Evolutionary conservation across 2,329 filamentous ascomycete genomes (phyloP).

Genomic region (Venturia asperata): DNA sequence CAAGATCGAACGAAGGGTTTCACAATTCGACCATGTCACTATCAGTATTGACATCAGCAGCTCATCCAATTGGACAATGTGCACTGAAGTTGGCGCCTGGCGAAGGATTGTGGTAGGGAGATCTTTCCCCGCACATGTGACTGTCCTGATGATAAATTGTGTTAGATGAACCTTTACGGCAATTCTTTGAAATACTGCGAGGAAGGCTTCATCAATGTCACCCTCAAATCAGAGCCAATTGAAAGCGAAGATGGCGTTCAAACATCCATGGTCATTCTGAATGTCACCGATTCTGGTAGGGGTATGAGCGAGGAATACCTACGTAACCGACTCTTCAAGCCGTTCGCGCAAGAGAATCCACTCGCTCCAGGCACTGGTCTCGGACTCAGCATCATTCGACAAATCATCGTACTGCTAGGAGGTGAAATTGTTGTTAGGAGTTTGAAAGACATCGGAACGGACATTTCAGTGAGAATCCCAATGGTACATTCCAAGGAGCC

Average conservation of each 20-base stretch:
- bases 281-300: conserved; percentile 21
- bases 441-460: conserved; percentile 19
- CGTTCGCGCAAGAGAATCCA: conserved; percentile 22
- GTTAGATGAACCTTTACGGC: conserved; percentile 56
- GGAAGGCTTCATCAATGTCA: conserved; percentile 44
- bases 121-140: not conserved
- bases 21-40: conserved; percentile 7
- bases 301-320: conserved; percentile 22
- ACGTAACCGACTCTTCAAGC: conserved; percentile 19
- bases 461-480: conserved; percentile 19
- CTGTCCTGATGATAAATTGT: not conserved
- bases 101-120: conserved; percentile 35
- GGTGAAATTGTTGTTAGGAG: conserved; percentile 21
- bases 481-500: conserved; percentile 10
- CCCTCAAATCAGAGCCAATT: conserved; percentile 3
- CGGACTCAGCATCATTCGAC: conserved; percentile 22
- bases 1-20: not conserved
- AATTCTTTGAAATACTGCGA: conserved; percentile 58
- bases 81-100: conserved; percentile 35
- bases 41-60: conserved; percentile 34
- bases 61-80: conserved; percentile 31
- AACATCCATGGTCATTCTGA: conserved; percentile 17
- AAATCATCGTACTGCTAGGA: conserved; percentile 20
- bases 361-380: conserved; percentile 22
- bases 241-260: not conserved